Base-by-base conservation (phyloP, 2,329 filamentous ascomycete genomes). In the Verticillium klebahnii region DNA sequence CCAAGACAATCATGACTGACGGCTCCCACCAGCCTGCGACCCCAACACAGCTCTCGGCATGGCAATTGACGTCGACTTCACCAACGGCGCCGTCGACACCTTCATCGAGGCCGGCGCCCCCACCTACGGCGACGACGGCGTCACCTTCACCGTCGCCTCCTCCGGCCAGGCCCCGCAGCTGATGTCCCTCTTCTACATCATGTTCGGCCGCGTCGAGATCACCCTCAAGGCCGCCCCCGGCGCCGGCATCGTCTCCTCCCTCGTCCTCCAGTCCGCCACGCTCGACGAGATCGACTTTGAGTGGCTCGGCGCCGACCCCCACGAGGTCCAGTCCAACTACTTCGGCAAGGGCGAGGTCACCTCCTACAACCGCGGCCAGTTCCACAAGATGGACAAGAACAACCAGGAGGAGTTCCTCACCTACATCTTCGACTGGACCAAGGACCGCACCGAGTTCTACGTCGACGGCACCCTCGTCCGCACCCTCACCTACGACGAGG, bases 251-350 rank as follows among this genome's bases (percentile, higher is more conserved):
- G 93, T 99, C 67, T 97, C 92, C 75, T 95, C 92, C 56, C 84
- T 95, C 14, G 92, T 99, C 9, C 80, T 99, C 66, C 89, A 96
- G 77, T 97, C 93, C 15, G 94, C 98, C 74, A 85, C 86, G 70
- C 84, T 97, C 55, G 95, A 99, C 76, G 95, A 99, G 79, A 96
- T 99, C 71, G 95, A 99, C 75, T 91, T 94, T 80, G 95, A 99
- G 76, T 98, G 93, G 92, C 85, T 99, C 29, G 95, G 95, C 62
- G 87, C 89, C 61, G 85, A 91, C 71, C 77, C 84, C 66, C 79
- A 81, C 62, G 83, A 96, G 75, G 91, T 97, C n/a, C 95, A 99
- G 77, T 90, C 88, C 68, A 99, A 99, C 78, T 99, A 96, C 78
- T 99, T 99, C 69, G 92, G 93, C 74, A 97, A 98, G 77, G 95